Conservation (phyloP, 441 rosid species). For the Melastoma candidum region DNA sequence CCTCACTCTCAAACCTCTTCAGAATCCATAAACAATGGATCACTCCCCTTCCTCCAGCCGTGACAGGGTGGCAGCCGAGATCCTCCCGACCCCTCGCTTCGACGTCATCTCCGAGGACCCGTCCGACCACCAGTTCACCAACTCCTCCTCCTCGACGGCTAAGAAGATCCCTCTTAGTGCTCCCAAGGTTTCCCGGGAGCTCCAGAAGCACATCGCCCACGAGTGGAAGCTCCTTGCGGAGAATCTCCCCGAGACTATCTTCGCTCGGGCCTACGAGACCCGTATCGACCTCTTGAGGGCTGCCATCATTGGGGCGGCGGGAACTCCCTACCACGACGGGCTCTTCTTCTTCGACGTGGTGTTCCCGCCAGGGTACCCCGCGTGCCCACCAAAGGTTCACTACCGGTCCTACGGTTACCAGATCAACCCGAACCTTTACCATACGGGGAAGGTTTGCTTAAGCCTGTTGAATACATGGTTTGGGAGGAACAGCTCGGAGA, state of each 20-base stretch:
- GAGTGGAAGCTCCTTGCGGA: slow-evolving; percentile 41
- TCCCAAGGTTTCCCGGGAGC: neutral
- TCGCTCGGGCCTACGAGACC: slow-evolving; percentile 43
- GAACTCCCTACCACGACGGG: slow-evolving; percentile 54
- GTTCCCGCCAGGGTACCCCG: slow-evolving; percentile 42
- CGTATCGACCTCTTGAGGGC: slow-evolving; percentile 39
- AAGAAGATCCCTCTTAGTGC: neutral
- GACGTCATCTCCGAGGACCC: slow-evolving; percentile 6
- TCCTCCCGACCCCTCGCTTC: slow-evolving; percentile 6
- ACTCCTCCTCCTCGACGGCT: neutral
- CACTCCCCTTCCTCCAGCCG: neutral
- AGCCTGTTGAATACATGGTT: slow-evolving; percentile 52
- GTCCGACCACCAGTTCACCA: slow-evolving; percentile 5
- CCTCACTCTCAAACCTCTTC: too few relatives aligned
- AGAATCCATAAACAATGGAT: too few relatives aligned
- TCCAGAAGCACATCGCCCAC: slow-evolving; percentile 34
- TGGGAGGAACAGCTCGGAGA: slow-evolving; percentile 27
- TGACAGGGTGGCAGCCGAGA: neutral
- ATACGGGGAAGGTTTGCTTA: slow-evolving; percentile 32
- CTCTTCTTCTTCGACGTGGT: slow-evolving; percentile 50
- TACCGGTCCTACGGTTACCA: slow-evolving; percentile 36
- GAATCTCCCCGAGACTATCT: slow-evolving; percentile 39
- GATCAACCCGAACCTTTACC: slow-evolving; percentile 49
- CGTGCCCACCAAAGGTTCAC: slow-evolving; percentile 26
- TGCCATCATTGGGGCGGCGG: slow-evolving; percentile 36